Percentiles rank a stretch among this genome's conserved stretches.
These are phyloP conservation scores for Chaetomiaceae sp. DNA, from an alignment of 2,329 filamentous ascomycete genomes.

Conservation along the genomic window DNA sequence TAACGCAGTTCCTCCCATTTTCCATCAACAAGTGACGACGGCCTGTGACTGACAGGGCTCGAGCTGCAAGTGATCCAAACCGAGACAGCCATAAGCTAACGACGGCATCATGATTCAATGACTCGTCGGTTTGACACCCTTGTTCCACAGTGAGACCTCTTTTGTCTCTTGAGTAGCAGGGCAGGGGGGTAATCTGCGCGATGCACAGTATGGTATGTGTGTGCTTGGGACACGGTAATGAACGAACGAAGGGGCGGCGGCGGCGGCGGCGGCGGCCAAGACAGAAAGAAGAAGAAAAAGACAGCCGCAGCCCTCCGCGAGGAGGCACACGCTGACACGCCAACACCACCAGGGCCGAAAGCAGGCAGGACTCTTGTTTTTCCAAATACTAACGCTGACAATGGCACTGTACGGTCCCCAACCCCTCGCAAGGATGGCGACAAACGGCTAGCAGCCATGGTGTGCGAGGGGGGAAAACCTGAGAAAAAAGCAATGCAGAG, in stretches of 20 bases:
- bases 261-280: not conserved
- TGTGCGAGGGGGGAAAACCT: not conserved
- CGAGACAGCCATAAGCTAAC: not conserved
- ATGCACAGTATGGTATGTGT: not conserved
- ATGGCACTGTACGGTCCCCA: no score
- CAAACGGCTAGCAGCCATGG: not conserved
- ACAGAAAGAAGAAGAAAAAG: no score
- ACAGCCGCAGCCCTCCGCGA: no score
- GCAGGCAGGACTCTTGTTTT: no score
- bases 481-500: constrained; percentile 5
- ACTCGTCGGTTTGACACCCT: not conserved
- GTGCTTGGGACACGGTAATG: not conserved
- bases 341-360: not conserved
- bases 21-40: not conserved
- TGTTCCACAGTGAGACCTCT: constrained; percentile 2
- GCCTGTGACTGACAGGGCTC: constrained; percentile 1
- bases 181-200: not conserved
- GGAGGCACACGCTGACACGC: not conserved
- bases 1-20: not conserved
- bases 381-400: no score
- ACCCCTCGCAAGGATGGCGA: not conserved
- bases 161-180: not conserved
- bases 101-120: not conserved
- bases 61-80: constrained; percentile 7
- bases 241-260: not conserved